Evolutionary conservation across 2,329 filamentous ascomycete genomes (phyloP).

Genomic region (Aspergillus costaricaensis): DNA sequence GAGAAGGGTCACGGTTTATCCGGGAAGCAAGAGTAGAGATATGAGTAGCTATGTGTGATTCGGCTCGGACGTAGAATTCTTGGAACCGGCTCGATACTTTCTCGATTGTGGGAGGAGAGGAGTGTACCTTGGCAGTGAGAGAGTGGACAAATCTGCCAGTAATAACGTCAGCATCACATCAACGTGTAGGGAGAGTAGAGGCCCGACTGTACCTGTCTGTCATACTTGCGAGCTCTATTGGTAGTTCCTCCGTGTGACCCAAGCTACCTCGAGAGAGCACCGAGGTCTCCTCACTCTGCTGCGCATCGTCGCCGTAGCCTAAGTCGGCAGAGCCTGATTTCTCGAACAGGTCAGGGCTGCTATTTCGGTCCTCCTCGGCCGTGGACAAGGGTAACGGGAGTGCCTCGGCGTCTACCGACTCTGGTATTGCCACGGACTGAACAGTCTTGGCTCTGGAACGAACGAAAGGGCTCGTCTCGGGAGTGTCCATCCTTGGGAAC

Average conservation of each 20-base stretch:
- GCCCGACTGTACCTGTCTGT: conserved; percentile 69
- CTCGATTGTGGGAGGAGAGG: conserved; percentile 79
- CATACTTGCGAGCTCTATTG: conserved; percentile 88
- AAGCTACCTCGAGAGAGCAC: conserved; percentile 46
- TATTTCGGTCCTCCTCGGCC: conserved; percentile 28
- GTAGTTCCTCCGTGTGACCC: conserved; percentile 81
- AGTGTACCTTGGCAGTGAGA: conserved; percentile 81
- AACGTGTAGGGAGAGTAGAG: not conserved
- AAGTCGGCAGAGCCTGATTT: conserved; percentile 40
- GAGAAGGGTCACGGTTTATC: conserved; percentile 68
- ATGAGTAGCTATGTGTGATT: conserved; percentile 81
- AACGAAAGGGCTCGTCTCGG: conserved; percentile 25
- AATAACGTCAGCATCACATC: conserved; percentile 10
- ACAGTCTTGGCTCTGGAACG: conserved; percentile 30
- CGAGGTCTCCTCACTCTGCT: conserved; percentile 37
- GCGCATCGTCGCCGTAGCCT: conserved; percentile 30
- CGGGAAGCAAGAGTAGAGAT: conserved; percentile 76
- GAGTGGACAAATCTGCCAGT: conserved; percentile 79
- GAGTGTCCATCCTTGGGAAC: conserved; percentile 37
- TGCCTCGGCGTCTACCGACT: conserved; percentile 27
- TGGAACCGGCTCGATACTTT: conserved; percentile 85
- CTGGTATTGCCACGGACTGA: conserved; percentile 27
- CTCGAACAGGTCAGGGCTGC: conserved; percentile 48
- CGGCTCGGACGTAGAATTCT: conserved; percentile 83
- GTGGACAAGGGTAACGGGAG: conserved; percentile 24